Evolutionary conservation across 148 eudicot species (phyloP).

Genomic region (Chenopodium quinoa): DNA sequence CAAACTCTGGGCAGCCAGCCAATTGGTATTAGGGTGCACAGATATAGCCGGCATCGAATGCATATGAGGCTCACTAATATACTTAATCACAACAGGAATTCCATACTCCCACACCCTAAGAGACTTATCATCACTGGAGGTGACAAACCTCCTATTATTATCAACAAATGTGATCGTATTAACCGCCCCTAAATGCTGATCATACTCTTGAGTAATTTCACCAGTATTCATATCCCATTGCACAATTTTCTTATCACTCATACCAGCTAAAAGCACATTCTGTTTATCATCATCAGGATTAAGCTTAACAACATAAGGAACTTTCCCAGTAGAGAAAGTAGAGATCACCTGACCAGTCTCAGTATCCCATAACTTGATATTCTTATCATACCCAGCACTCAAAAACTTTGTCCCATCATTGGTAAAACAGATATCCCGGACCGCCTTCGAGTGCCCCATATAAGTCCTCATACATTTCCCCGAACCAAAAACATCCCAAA

Average conservation of each 20-base stretch:
- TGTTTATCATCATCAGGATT: conserved; percentile 98
- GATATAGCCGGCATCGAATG: conserved; percentile 95
- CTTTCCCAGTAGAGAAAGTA: conserved; percentile 83
- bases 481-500: conserved; percentile 89
- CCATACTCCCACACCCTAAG: conserved; percentile 97
- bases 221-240: conserved; percentile 94
- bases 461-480: conserved; percentile 98
- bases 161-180: conserved; percentile 96
- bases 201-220: conserved; percentile 93
- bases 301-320: conserved; percentile 91
- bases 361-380: conserved; percentile 95
- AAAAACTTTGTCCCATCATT: conserved; percentile 90
- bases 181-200: conserved; percentile 95
- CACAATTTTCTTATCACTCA: conserved; percentile 98
- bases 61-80: conserved; percentile 98
- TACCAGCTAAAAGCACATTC: conserved; percentile 87
- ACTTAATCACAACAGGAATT: conserved; percentile 94
- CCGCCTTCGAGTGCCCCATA: conserved; percentile 90
- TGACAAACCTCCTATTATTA: conserved; percentile 88
- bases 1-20: conserved; percentile 96
- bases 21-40: conserved; percentile 81
- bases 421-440: conserved; percentile 79
- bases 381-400: conserved; percentile 92
- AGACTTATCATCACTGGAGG: conserved; percentile 94
- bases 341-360: conserved; percentile 94